These are phyloP conservation scores for Mycosphaerella sp. DNA, from an alignment of 2,329 filamentous ascomycete genomes.

Conservation along the genomic window DNA sequence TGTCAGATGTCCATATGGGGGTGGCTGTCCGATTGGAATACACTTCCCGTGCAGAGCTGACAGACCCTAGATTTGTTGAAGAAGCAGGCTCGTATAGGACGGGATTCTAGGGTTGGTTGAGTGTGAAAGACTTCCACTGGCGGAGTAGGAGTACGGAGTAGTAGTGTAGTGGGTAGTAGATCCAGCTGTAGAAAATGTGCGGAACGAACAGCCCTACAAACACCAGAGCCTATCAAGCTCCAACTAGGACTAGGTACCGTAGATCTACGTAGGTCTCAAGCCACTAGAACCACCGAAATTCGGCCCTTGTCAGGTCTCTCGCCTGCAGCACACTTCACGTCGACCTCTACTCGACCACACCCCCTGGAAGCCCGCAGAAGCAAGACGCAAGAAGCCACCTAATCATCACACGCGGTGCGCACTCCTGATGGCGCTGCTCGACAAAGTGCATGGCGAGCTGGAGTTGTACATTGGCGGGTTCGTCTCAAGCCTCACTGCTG, in stretches of 20 bases:
- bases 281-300: too few species aligned
- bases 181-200: neutral
- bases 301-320: neutral
- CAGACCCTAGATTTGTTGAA: too few species aligned
- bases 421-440: constrained; percentile 52
- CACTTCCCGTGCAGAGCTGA: neutral
- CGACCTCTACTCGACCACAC: neutral
- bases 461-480: constrained; percentile 77
- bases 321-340: neutral
- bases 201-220: neutral
- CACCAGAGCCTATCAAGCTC: neutral
- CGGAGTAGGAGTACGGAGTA: too few species aligned
- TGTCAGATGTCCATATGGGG: neutral
- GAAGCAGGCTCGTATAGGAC: too few species aligned
- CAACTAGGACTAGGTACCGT: too few species aligned
- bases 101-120: too few species aligned
- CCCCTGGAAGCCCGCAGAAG: neutral
- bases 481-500: constrained; percentile 30
- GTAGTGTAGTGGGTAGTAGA: too few species aligned
- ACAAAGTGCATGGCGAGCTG: constrained; percentile 61
- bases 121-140: too few species aligned
- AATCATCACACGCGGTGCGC: constrained; percentile 1
- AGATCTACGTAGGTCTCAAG: too few species aligned
- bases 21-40: neutral
- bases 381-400: neutral